These are phyloP conservation scores for Penicillium roqueforti DNA, from an alignment of 495 filamentous ascomycete genomes.

Conservation along the genomic window DNA sequence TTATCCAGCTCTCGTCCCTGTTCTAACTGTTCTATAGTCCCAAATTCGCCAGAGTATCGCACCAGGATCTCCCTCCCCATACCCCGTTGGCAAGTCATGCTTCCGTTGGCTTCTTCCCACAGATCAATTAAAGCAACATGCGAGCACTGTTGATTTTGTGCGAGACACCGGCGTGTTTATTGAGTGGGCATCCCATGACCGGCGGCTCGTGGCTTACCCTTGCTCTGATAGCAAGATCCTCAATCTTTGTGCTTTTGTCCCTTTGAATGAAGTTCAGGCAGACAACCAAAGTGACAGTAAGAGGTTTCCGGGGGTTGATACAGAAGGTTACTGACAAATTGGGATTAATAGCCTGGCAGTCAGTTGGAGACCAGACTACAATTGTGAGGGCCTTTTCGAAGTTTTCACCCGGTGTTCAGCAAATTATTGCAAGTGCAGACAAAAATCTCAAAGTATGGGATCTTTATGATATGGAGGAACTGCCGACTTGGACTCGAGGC, in stretches of 20 bases:
- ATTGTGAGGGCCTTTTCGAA: slow-evolving; percentile 43
- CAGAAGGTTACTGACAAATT: not conserved
- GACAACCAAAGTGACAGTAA: slow-evolving; percentile 14
- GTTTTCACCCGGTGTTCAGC: slow-evolving; percentile 41
- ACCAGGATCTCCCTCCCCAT: slow-evolving; percentile 15
- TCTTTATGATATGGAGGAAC: slow-evolving; percentile 53
- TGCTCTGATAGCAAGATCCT: slow-evolving; percentile 27
- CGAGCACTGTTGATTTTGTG: slow-evolving; percentile 14
- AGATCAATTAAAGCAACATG: slow-evolving; percentile 12
- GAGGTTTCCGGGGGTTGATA: not conserved
- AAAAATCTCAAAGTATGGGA: slow-evolving; percentile 51
- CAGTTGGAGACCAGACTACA: slow-evolving; percentile 33
- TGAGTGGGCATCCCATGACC: slow-evolving; percentile 24
- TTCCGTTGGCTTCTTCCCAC: slow-evolving; percentile 28
- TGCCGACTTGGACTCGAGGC: slow-evolving; percentile 47
- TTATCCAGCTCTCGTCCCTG: not conserved
- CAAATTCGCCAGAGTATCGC: slow-evolving; percentile 20
- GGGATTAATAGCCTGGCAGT: slow-evolving; percentile 38
- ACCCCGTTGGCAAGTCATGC: slow-evolving; percentile 25
- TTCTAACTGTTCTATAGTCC: slow-evolving; percentile 17
- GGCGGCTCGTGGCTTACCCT: slow-evolving; percentile 27
- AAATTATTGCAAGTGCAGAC: slow-evolving; percentile 40
- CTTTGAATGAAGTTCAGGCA: slow-evolving; percentile 13
- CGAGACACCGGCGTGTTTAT: slow-evolving; percentile 21
- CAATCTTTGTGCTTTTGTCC: slow-evolving; percentile 28